A percentile compares a stretch with the other conserved stretches of the same genome.
phyloP scores from a whole-genome alignment of 2,329 filamentous ascomycete genomes.

The Ascochyta clinopodiicola region DNA sequence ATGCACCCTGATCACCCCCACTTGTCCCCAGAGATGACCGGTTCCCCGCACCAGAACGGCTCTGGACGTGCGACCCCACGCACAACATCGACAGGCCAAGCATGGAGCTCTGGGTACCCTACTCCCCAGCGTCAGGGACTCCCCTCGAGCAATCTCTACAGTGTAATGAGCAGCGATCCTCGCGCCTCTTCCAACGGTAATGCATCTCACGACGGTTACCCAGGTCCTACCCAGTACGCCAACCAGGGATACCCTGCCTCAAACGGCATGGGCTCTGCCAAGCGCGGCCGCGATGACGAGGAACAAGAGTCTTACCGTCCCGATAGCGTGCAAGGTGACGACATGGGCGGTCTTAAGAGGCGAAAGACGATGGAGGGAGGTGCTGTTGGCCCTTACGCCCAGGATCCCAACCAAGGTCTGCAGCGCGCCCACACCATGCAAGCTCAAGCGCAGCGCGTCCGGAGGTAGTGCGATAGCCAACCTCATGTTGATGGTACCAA shows the following conservation, averaged over 20 bases:
- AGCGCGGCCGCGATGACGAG: conserved; percentile 70
- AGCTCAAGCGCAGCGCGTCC: conserved; percentile 24
- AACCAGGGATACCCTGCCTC: conserved; percentile 62
- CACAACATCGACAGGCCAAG: conserved; percentile 73
- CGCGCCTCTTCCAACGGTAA: conserved; percentile 71
- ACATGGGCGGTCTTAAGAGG: conserved; percentile 73
- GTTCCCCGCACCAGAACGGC: conserved; percentile 80
- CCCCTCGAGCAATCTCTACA: conserved; percentile 84
- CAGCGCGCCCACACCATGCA: conserved; percentile 43
- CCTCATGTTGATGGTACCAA: too few relatives aligned
- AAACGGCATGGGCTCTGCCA: conserved; percentile 68
- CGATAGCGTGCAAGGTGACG: conserved; percentile 60
- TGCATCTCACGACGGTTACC: conserved; percentile 72
- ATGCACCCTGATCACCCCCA: conserved; percentile 77
- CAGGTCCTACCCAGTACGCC: conserved; percentile 67
- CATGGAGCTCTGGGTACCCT: conserved; percentile 75
- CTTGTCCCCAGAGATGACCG: conserved; percentile 80
- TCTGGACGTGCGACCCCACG: conserved; percentile 87
- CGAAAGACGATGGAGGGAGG: conserved; percentile 72
- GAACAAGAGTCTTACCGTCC: conserved; percentile 71
- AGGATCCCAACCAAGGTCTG: conserved; percentile 40
- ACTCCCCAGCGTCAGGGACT: conserved; percentile 75
- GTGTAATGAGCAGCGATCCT: conserved; percentile 84
- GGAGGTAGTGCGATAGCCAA: conserved; percentile 11
- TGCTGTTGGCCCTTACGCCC: conserved; percentile 43